Percentiles rank a stretch among this genome's conserved stretches.
Conservation (phyloP, 73 alveolate genomes). For the Blepharisma stoltei region DNA sequence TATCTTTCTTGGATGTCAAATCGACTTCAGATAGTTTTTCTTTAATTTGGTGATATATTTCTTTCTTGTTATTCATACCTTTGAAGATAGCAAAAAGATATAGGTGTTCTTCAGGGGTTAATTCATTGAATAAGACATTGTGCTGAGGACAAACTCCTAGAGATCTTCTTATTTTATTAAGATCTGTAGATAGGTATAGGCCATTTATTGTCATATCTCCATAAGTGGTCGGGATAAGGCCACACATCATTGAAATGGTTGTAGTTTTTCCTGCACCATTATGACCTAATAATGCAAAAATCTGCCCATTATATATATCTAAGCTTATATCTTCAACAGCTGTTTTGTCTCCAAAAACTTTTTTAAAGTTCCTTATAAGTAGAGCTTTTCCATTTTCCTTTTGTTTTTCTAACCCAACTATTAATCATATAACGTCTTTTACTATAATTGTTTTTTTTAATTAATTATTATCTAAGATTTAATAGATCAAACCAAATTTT, state of each 20-base stretch:
- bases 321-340: constrained; percentile 77
- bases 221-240: constrained; percentile 78
- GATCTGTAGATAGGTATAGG: constrained; percentile 54
- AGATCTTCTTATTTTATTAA: constrained; percentile 49
- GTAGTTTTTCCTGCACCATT: constrained; percentile 99
- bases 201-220: constrained; percentile 82
- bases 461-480: too few species aligned
- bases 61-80: constrained; percentile 42
- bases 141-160: constrained; percentile 87
- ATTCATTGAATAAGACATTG: constrained; percentile 65
- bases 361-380: constrained; percentile 25
- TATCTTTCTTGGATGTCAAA: constrained; percentile 40
- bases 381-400: constrained; percentile 31
- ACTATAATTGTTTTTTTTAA: too few species aligned
- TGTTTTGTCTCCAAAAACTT: constrained; percentile 44
- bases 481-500: constrained; percentile 87
- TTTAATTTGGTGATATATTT: constrained; percentile 31
- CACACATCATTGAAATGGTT: constrained; percentile 89
- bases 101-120: constrained; percentile 72
- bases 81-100: constrained; percentile 63
- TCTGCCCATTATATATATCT: constrained; percentile 80
- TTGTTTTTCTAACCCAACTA: constrained; percentile 25
- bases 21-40: constrained; percentile 33
- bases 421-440: too few species aligned
- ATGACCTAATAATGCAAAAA: constrained; percentile 92